A percentile compares a stretch with the other conserved stretches of the same genome.
phyloP scores from a whole-genome alignment of 345 rosid genomes.

The Corchorus capsularis region DNA sequence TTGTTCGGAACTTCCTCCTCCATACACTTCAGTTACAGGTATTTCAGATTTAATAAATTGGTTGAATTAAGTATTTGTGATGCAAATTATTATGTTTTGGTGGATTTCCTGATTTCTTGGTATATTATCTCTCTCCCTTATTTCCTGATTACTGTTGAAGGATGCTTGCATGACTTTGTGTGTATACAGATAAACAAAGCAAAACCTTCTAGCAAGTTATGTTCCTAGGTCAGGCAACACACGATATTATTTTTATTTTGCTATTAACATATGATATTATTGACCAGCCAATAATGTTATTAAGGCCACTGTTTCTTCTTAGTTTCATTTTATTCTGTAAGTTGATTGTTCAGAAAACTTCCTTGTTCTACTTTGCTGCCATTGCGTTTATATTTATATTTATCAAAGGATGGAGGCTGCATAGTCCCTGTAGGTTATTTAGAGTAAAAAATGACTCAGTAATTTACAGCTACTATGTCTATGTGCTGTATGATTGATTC shows the following conservation, averaged over 20 bases:
- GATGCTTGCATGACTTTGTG: neutral
- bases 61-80: neutral
- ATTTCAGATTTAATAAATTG: neutral
- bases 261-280: neutral
- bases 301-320: neutral
- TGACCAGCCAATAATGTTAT: neutral
- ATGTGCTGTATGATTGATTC: neutral
- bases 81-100: conserved; percentile 8
- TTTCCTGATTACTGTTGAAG: neutral
- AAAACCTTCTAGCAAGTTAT: neutral
- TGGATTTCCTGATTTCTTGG: neutral
- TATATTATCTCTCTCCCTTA: neutral
- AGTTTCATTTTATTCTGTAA: neutral
- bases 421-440: neutral
- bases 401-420: neutral
- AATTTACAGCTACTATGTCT: neutral
- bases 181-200: neutral
- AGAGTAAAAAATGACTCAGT: neutral
- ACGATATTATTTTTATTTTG: neutral
- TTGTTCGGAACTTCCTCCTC: conserved; percentile 54
- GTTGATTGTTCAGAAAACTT: conserved; percentile 4
- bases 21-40: conserved; percentile 67
- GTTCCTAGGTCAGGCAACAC: neutral
- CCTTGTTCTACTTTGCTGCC: neutral
- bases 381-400: neutral